These are phyloP conservation scores for Claviceps maximensis DNA, from an alignment of 2,329 filamentous ascomycete genomes.

Conservation along the genomic window DNA sequence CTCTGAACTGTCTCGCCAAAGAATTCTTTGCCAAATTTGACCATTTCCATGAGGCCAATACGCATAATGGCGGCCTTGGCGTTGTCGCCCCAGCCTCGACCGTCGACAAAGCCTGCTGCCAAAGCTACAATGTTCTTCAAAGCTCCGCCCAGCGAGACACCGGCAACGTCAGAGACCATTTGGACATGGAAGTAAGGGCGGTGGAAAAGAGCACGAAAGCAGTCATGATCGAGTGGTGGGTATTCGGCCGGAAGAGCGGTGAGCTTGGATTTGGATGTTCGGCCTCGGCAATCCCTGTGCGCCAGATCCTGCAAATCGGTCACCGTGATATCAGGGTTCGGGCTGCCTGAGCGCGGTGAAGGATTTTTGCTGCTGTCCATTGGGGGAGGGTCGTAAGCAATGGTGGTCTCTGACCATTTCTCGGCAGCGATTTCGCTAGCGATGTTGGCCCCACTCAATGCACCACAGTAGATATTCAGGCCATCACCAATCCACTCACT, in stretches of 20 bases:
- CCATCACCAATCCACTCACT: conserved; percentile 87
- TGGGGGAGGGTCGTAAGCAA: conserved; percentile 85
- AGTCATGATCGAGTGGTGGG: conserved; percentile 71
- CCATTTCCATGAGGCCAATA: conserved; percentile 89
- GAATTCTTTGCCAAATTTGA: conserved; percentile 88
- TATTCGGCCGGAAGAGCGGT: conserved; percentile 69
- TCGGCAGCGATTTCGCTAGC: conserved; percentile 88
- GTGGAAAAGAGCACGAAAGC: conserved; percentile 80
- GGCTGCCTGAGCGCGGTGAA: conserved; percentile 33
- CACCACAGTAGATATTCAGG: conserved; percentile 91
- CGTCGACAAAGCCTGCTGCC: conserved; percentile 88
- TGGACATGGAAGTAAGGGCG: conserved; percentile 95
- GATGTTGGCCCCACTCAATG: conserved; percentile 91
- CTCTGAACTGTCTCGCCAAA: conserved; percentile 71
- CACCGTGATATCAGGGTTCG: conserved; percentile 35
- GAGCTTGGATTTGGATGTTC: conserved; percentile 54
- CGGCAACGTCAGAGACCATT: conserved; percentile 88
- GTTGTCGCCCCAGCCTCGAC: conserved; percentile 94
- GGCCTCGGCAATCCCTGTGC: conserved; percentile 57
- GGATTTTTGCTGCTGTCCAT: conserved; percentile 66
- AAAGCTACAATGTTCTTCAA: conserved; percentile 95
- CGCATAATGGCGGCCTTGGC: conserved; percentile 98
- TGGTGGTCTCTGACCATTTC: conserved; percentile 94
- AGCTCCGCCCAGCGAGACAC: conserved; percentile 85
- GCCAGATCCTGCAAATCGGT: conserved; percentile 44